Base-by-base conservation (phyloP, 2,329 filamentous ascomycete genomes). In the Pyricularia pennisetigena region DNA sequence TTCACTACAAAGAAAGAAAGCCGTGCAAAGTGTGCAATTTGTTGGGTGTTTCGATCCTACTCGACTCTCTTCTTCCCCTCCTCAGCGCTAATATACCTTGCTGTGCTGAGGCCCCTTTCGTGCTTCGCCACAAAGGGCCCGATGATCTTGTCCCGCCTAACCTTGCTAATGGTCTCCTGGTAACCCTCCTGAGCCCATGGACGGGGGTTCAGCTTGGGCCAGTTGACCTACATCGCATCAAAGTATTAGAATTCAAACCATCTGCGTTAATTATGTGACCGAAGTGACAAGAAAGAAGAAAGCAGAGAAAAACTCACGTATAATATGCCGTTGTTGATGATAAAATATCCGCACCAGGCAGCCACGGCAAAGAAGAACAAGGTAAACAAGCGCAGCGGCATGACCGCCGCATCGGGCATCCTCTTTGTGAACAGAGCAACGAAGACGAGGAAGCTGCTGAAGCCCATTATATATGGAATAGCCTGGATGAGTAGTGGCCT, bases 31-130 rank as follows among this genome's bases (percentile, higher is more conserved):
- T 62, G 26, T 23, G 6, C 26, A 62, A 28, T 12, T 12, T 20
- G 12, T 20, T 30, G n/a, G 10, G 16, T 71, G 2, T 71, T 41
- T 41, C 8, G 12, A 41, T 4, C 32, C 73, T 86, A 94, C 77
- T 99, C 95, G 75, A 97, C 96, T 77, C 95, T 92, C 86, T 97
- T 99, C 86, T 99, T 99, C 67, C 95, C 95, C 80, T 99, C 95
- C 78, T 99, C 95, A 68, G 96, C 87, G 73, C 90, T 95, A 35
- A 92, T 85, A 73, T 96, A 89, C 70, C 92, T 85, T 62, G 90
- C 90, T 72, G 91, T 92, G 79, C 93, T 97, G 70, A 92, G 86
- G 2, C 93, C 93, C 20, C 94, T 85, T 79, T 97, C 92, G 75
- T 97, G 93, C 65, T 82, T 82, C 30, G 85, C 83, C 26, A 96